Evolutionary conservation across 2,329 filamentous ascomycete species (phyloP), one percentile per base, ranked within the genome.

Genomic region (Penicillium sp.): DNA sequence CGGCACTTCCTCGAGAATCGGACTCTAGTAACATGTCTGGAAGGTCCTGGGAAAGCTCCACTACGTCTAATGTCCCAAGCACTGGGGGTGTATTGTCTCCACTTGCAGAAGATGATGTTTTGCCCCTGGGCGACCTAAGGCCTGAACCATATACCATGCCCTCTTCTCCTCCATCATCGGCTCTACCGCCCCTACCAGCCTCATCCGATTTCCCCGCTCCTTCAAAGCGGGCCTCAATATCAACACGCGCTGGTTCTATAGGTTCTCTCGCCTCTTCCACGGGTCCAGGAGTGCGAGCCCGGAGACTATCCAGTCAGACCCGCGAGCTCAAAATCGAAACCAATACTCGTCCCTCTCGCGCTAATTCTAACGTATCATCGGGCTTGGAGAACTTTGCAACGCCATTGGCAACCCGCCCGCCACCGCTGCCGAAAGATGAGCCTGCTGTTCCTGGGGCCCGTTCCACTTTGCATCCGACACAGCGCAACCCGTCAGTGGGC

Each of bases 281-380:
- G 2, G 63, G 70, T 19, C 72, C 72, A 53, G 80, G 85, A 38
- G 89, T 95, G 47, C 83, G 90, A 49, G 90, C 82, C 63, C 83
- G 92, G 56, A 84, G 92, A 58, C 76, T 96, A 30, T 96, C 92
- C 3, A 89, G 88, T 7, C 87, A 90, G 63, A 90, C 83, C 13
- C 92, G 89, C 69, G 89, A 92, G 66, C 78, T 97, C 47, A 96
- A 91, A 74, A 97, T 97, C 52, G 90, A 97, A 71, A 97, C 91
- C 10, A 76, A 74, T 70, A 47, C 72, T 60, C 68, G 64, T 62
- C 68, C 65, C 62, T 68, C 66, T 48, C 57, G 62, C 36, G 32
- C 65, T 38, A 54, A 63, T 47, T 57, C 61, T 45, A 61, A 61
- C 48, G 48, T 59, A 35, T 65, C 59, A 38, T 64, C 67, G 30